Base-by-base conservation (phyloP, 2,329 filamentous ascomycete species). In the Ceratocystis harringtonii region DNA sequence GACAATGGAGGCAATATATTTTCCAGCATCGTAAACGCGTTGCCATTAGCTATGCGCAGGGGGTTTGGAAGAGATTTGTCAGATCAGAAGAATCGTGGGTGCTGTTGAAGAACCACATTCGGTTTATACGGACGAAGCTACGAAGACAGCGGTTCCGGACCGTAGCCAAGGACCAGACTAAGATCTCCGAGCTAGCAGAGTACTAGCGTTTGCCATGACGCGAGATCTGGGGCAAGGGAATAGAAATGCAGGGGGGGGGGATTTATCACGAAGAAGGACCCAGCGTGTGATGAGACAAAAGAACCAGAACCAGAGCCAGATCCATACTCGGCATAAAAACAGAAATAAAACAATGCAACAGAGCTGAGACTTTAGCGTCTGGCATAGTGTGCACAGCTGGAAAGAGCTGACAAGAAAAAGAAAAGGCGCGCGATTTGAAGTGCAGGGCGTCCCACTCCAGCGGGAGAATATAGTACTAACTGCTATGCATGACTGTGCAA, bases 101-200 rank as follows among this genome's bases (percentile, higher is more conserved):
- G 19, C 52, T 67, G 41, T 12, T 67, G 5, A 67, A 65, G 58
- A 67, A 67, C 44, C 44, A 67, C 52, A 62, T 67, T 5, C 62
- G 63, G 7, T 64, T 36, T 19, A 58, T 48, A 30, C 36, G 22
- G 2, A 28, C 22, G 17, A 61, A 52, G 45, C 28, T 67, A n/a
- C 52, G 65, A 25, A 19, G 55, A 2, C 22, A 50, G 7, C 50
- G 52, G 48, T 66, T 66, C 61, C 61, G 52, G 41, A n/a, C 41
- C 28, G 17, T 19, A 10, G 32, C 5, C n/a, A 58, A 28, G 19
- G 17, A 5, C 8, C 17, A 12, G 48, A 10, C 55, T 2, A 22
- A 6, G 5, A 7, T 5, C 10, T 8, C 22, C 2, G 32, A 32
- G 36, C 12, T 25, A 30, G 17, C 30, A 52, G 43, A 41, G 32